phyloP scores from a whole-genome alignment of 306 rosid genomes.

The Casuarina equisetifolia region DNA sequence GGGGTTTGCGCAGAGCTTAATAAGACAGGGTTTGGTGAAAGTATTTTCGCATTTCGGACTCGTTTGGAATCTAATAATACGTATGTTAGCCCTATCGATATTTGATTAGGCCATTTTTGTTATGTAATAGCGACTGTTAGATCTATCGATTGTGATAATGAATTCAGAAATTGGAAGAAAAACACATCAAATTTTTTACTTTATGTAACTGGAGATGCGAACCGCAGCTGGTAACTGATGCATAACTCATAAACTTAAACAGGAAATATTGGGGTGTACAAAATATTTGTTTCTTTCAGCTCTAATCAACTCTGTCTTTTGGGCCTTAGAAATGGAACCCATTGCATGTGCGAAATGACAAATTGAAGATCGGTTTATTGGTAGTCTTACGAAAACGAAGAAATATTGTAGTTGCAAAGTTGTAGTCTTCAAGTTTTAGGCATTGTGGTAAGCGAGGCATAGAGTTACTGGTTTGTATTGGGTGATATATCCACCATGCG shows the following conservation, averaged over 20 bases:
- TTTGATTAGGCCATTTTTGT: not conserved
- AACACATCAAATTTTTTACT: not conserved
- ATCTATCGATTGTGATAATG: not conserved
- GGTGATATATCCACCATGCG: not conserved
- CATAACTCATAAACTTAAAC: not conserved
- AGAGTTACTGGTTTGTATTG: not conserved
- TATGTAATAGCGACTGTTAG: not conserved
- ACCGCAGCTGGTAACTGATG: not conserved
- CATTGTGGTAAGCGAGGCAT: not conserved
- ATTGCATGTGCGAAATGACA: conserved; percentile 1
- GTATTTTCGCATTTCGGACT: not conserved
- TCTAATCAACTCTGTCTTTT: conserved; percentile 8
- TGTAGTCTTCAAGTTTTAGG: not conserved
- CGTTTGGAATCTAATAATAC: not conserved
- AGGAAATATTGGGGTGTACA: not conserved
- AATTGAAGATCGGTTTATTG: not conserved
- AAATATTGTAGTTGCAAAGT: not conserved
- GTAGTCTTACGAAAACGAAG: not conserved
- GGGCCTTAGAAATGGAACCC: conserved; percentile 12
- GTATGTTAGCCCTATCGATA: not conserved
- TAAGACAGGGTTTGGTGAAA: not conserved
- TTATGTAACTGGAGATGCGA: not conserved
- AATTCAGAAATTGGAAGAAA: not conserved
- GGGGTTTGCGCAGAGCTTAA: too few relatives aligned
- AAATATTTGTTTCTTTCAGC: not conserved